phyloP scores from a whole-genome alignment of 2,329 filamentous ascomycete genomes.

The Blastomyces parvus region DNA sequence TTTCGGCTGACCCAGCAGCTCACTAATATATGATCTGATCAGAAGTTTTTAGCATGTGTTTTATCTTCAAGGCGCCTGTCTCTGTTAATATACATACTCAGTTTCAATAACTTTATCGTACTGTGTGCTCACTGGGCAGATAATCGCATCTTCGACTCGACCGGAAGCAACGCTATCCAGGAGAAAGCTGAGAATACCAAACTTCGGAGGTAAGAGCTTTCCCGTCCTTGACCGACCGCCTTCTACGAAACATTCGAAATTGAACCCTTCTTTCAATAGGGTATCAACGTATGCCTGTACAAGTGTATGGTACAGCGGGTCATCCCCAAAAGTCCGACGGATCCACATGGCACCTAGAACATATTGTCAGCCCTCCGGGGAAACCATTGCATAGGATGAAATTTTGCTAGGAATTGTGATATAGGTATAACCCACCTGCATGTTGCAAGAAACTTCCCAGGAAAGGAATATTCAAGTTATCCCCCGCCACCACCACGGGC shows the following conservation, averaged over 20 bases:
- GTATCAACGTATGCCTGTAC: slow-evolving; percentile 96
- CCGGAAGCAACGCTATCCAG: slow-evolving; percentile 84
- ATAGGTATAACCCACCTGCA: slow-evolving; percentile 47
- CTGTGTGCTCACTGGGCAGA: slow-evolving; percentile 92
- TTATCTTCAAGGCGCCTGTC: background rate
- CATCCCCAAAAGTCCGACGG: slow-evolving; percentile 80
- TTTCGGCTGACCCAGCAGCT: slow-evolving; percentile 87
- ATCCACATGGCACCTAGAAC: slow-evolving; percentile 79
- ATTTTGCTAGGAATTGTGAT: background rate
- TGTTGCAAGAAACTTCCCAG: slow-evolving; percentile 87
- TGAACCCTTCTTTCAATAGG: slow-evolving; percentile 78
- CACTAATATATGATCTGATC: slow-evolving; percentile 71
- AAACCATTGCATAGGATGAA: background rate
- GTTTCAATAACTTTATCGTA: slow-evolving; percentile 99
- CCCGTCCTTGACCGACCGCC: slow-evolving; percentile 86
- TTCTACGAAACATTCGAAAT: slow-evolving; percentile 96
- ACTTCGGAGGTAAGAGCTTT: slow-evolving; percentile 88
- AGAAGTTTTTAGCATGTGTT: slow-evolving; percentile 13
- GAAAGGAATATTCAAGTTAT: slow-evolving; percentile 90
- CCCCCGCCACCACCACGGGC: slow-evolving; percentile 85
- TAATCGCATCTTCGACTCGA: slow-evolving; percentile 78
- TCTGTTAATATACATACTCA: slow-evolving; percentile 41
- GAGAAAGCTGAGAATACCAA: slow-evolving; percentile 86
- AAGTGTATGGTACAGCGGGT: slow-evolving; percentile 80
- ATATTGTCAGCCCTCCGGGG: slow-evolving; percentile 14